Base-by-base conservation (phyloP, 2,329 filamentous ascomycete species). In the Colletotrichum tabaci region DNA sequence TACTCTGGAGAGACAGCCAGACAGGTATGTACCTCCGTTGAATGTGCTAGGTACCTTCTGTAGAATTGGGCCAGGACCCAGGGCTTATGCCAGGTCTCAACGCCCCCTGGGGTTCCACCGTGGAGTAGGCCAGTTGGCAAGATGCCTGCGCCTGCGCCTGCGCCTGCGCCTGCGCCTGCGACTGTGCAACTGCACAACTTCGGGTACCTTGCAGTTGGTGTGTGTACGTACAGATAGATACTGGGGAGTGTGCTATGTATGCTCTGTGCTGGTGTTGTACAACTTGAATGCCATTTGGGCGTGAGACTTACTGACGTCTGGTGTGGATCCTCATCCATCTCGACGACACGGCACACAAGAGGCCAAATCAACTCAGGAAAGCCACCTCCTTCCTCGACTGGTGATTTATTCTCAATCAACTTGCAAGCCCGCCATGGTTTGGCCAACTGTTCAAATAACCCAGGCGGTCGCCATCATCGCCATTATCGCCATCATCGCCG, bases 181-280 rank as follows among this genome's bases (percentile, higher is more conserved):
- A 47, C 61, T 63, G 50, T 56, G 52, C 40, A 61, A 61, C 62
- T 68, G 46, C 52, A 60, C 65, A 64, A 60, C 23, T 47, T 35
- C 69, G 58, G 65, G 69, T 71, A 71, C 69, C 69, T 71, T 62
- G 57, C 68, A 71, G 63, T 50, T 50, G 21, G 6, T 21, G 30
- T 38, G 26, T 44, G 42, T 61, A 15, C 18, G 50, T 15, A 18
- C 23, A 30, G 13, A 8, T 52, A 30, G 13, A 8, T 30, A 7
- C 23, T 12, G 23, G 3, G 15, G 9, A 26, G 6, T 26, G 49
- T 26, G 21, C 49, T 15, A 3, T 26, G 6, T 16, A 18, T 55
- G 35, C 26, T 47, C n/a, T 40, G 15, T 50, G 60, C 38, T 5
- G 16, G 26, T 52, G 2, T 8, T 26, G 23, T 30, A 26, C n/a